These are phyloP conservation scores for Hygrocybe coccinea DNA, from an alignment of 768 basidiomycete species.

Conservation along the genomic window DNA sequence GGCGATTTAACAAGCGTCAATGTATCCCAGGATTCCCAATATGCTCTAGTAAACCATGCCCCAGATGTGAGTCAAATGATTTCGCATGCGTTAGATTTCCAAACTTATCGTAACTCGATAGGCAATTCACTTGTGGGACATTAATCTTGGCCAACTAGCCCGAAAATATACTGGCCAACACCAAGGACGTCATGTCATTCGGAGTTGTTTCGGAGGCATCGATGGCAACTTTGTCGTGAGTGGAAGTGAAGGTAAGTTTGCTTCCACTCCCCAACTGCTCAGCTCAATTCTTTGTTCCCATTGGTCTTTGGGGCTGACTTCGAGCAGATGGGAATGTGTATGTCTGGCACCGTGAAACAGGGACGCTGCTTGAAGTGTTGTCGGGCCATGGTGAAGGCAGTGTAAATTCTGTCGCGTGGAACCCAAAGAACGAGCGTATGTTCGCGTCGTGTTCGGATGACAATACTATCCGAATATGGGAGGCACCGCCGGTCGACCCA, in stretches of 20 bases:
- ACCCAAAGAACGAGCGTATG: constrained; percentile 81
- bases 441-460: constrained; percentile 98
- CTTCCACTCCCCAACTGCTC: not conserved
- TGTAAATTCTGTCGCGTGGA: constrained; percentile 97
- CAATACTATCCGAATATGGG: constrained; percentile 86
- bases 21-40: constrained; percentile 80
- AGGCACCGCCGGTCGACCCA: constrained; percentile 36
- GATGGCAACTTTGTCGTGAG: constrained; percentile 86
- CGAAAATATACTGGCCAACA: constrained; percentile 84
- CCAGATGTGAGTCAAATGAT: constrained; percentile 61
- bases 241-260: constrained; percentile 83
- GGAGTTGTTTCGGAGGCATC: constrained; percentile 90
- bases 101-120: constrained; percentile 29
- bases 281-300: not conserved
- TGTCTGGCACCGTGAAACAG: constrained; percentile 90
- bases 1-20: constrained; percentile 87
- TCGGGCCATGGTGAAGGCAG: constrained; percentile 83
- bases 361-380: constrained; percentile 78
- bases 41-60: constrained; percentile 80
- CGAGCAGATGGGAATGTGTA: constrained; percentile 83
- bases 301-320: constrained; percentile 9
- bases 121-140: constrained; percentile 89
- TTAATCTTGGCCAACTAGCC: constrained; percentile 60
- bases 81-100: constrained; percentile 7
- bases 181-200: constrained; percentile 79